Percentiles rank a stretch among this genome's conserved stretches.
Conservation (phyloP, 768 basidiomycete genomes). For the Mycena epipterygia region DNA sequence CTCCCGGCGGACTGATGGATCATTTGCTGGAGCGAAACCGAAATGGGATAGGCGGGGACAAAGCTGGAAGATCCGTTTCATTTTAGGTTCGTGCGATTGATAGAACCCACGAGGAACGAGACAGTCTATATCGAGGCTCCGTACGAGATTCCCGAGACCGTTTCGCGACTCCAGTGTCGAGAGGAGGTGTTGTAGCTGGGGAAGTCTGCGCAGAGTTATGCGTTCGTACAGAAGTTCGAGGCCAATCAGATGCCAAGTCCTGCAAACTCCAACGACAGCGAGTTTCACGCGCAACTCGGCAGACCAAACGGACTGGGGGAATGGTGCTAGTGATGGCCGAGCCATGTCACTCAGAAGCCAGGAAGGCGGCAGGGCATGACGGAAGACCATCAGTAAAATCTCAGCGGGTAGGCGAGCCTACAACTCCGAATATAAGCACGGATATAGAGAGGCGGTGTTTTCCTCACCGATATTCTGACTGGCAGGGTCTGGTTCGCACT, state of each 20-base stretch:
- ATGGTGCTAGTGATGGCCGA: slow-evolving; percentile 28
- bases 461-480: too few species aligned
- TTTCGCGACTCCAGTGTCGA: slow-evolving; percentile 32
- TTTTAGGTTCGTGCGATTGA: background rate
- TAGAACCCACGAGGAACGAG: slow-evolving; percentile 3
- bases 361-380: background rate
- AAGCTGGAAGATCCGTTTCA: background rate
- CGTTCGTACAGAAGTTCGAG: slow-evolving; percentile 43
- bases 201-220: slow-evolving; percentile 39
- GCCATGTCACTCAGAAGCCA: background rate
- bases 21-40: background rate
- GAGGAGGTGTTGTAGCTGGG: slow-evolving; percentile 37
- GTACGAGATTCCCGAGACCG: slow-evolving; percentile 26
- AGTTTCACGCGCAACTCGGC: slow-evolving; percentile 37
- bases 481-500: too few species aligned
- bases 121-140: slow-evolving; percentile 24
- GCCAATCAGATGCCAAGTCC: slow-evolving; percentile 40
- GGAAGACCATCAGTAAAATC: background rate
- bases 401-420: background rate
- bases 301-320: slow-evolving; percentile 39
- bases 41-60: slow-evolving; percentile 18
- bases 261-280: slow-evolving; percentile 42
- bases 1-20: too few species aligned
- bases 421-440: background rate
- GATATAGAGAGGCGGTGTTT: too few species aligned